Percentiles rank a stretch among this genome's conserved stretches.
Evolutionary conservation across 2,329 filamentous ascomycete species (phyloP).

Genomic region (Talaromyces sp.): DNA sequence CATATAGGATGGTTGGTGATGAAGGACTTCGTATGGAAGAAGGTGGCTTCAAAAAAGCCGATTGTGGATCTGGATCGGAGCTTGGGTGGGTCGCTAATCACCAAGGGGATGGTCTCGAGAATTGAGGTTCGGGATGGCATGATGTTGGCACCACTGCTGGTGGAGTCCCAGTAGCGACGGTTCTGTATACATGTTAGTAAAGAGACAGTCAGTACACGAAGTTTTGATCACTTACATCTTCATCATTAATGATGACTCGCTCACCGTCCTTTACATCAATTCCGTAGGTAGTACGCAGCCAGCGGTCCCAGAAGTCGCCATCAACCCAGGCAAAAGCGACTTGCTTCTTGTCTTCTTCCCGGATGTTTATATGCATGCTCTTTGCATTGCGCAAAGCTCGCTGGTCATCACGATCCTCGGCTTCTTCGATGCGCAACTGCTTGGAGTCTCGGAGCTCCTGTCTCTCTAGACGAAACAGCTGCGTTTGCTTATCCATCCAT

Average conservation of each 20-base stretch:
- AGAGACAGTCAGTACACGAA: not conserved
- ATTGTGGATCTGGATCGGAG: slow-evolving; percentile 49
- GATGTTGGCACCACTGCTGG: slow-evolving; percentile 83
- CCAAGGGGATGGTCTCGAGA: slow-evolving; percentile 67
- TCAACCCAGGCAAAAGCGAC: slow-evolving; percentile 97
- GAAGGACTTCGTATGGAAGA: slow-evolving; percentile 45
- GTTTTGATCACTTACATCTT: slow-evolving; percentile 68
- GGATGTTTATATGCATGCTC: slow-evolving; percentile 85
- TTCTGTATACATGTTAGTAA: slow-evolving; percentile 57
- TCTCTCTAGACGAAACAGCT: slow-evolving; percentile 85
- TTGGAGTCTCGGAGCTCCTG: slow-evolving; percentile 93
- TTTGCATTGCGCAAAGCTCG: slow-evolving; percentile 83
- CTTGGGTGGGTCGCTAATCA: slow-evolving; percentile 48
- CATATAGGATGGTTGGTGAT: slow-evolving; percentile 44
- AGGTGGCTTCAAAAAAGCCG: slow-evolving; percentile 44
- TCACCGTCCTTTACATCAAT: slow-evolving; percentile 83
- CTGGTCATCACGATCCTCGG: slow-evolving; percentile 87
- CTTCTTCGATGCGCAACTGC: slow-evolving; percentile 92
- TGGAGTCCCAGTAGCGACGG: slow-evolving; percentile 91
- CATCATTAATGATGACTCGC: slow-evolving; percentile 91
- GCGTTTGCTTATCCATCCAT: slow-evolving; percentile 96
- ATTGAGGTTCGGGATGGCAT: slow-evolving; percentile 85
- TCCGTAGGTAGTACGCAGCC: slow-evolving; percentile 92
- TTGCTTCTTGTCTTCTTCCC: slow-evolving; percentile 78
- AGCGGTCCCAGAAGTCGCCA: slow-evolving; percentile 93